phyloP scores from a whole-genome alignment of 495 filamentous ascomycete species.

The Apiosordaria backusii region DNA sequence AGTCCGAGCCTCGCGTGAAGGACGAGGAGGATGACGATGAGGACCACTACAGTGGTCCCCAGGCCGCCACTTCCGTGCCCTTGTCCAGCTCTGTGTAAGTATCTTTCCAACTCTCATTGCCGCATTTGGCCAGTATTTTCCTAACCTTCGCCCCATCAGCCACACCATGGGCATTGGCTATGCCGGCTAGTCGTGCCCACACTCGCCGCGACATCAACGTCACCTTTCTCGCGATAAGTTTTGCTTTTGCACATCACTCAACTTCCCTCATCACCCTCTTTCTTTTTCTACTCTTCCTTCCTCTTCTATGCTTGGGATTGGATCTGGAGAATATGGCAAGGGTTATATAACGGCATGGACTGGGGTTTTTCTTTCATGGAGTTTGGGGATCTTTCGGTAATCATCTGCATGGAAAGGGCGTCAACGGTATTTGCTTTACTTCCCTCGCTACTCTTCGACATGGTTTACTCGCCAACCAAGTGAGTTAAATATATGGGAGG shows the following conservation, averaged over 20 bases:
- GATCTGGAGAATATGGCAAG: background rate
- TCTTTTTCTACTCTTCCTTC: background rate
- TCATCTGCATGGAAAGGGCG: background rate
- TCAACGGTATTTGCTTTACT: background rate
- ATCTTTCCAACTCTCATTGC: too few relatives aligned
- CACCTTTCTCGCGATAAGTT: background rate
- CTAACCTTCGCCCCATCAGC: background rate
- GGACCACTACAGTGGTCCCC: background rate
- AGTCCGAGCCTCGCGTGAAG: constrained; percentile 8
- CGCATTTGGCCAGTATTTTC: background rate
- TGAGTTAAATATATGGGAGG: too few relatives aligned
- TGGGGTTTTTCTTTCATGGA: background rate
- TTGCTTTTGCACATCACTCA: background rate
- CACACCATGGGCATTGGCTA: background rate
- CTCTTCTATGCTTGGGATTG: background rate
- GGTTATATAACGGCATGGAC: background rate
- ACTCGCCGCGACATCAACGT: background rate
- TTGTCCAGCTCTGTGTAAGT: background rate
- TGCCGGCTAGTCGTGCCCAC: background rate
- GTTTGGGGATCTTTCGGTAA: too few relatives aligned
- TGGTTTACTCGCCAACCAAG: too few relatives aligned
- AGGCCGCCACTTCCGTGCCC: background rate
- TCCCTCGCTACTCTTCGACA: too few relatives aligned
- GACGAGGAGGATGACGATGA: constrained; percentile 20
- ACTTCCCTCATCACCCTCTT: background rate